phyloP scores from a whole-genome alignment of 1,139 yeast genomes.

The Diutina neorugosa region DNA sequence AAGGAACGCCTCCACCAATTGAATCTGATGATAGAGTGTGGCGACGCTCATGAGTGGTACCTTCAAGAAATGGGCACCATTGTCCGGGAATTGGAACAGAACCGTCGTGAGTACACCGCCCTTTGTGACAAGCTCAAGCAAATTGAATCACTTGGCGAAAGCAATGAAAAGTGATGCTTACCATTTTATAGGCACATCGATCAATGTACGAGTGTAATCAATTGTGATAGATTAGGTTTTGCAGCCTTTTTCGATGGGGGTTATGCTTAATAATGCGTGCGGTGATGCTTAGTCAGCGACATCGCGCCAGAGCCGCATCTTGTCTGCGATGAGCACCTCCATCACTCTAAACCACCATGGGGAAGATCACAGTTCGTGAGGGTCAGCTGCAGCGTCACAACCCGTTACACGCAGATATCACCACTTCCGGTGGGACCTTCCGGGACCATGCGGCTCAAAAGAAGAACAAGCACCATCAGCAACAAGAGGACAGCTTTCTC shows the following conservation, averaged over 20 bases:
- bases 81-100: not conserved
- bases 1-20: not conserved
- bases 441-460: conserved; percentile 32
- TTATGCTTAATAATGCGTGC: not conserved
- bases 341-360: conserved; percentile 30
- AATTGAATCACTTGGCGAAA: not conserved
- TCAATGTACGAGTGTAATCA: not conserved
- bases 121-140: not conserved
- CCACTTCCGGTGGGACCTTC: conserved; percentile 61
- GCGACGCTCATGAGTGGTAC: not conserved
- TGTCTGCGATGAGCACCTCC: not conserved
- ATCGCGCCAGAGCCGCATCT: not conserved
- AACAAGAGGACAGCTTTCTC: conserved; percentile 21
- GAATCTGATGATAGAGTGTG: not conserved
- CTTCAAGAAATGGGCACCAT: not conserved
- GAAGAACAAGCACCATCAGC: conserved; percentile 23
- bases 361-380: conserved; percentile 43
- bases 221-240: no score
- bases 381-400: conserved; percentile 50
- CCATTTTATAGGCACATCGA: not conserved
- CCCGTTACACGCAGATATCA: conserved; percentile 68
- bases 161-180: not conserved
- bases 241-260: not conserved
- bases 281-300: not conserved
- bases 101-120: not conserved